Evolutionary conservation across 2,329 filamentous ascomycete species (phyloP).

Genomic region (Myriosclerotinia scirpicola): DNA sequence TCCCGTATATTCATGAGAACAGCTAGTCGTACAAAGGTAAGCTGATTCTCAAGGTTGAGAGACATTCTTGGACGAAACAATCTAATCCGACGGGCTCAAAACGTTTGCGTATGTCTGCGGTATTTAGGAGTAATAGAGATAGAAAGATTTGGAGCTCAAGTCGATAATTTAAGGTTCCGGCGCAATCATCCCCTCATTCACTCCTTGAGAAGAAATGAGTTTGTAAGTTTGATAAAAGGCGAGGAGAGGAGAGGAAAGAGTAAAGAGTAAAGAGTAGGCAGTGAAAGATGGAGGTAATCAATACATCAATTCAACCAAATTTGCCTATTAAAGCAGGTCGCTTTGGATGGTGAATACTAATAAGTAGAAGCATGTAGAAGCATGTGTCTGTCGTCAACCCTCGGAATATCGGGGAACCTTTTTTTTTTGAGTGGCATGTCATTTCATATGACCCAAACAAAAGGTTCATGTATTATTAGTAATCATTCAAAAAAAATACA

Average conservation of each 20-base stretch:
- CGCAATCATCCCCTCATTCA: slow-evolving; percentile 13
- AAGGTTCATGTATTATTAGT: slow-evolving; percentile 5
- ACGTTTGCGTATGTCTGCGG: neutral
- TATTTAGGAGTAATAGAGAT: neutral
- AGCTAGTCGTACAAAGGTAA: slow-evolving; percentile 68
- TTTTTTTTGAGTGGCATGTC: slow-evolving; percentile 11
- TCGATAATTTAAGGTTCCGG: neutral
- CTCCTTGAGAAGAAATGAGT: slow-evolving; percentile 3
- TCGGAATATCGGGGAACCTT: slow-evolving; percentile 1
- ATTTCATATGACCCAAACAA: neutral
- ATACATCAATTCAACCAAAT: slow-evolving; percentile 8
- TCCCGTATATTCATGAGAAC: neutral
- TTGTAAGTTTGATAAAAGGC: neutral
- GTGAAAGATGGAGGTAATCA: neutral
- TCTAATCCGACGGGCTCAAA: neutral
- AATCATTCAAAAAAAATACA: neutral
- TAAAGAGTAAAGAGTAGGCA: neutral
- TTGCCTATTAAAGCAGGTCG: slow-evolving; percentile 1
- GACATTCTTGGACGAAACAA: slow-evolving; percentile 49
- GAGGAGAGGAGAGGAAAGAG: neutral
- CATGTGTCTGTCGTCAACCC: slow-evolving; percentile 7
- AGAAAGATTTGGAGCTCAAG: neutral
- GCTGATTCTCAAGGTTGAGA: slow-evolving; percentile 77
- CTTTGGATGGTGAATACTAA: neutral
- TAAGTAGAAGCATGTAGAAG: no score